phyloP scores from a whole-genome alignment of 2,329 filamentous ascomycete genomes.

The Aspergillus sp. region DNA sequence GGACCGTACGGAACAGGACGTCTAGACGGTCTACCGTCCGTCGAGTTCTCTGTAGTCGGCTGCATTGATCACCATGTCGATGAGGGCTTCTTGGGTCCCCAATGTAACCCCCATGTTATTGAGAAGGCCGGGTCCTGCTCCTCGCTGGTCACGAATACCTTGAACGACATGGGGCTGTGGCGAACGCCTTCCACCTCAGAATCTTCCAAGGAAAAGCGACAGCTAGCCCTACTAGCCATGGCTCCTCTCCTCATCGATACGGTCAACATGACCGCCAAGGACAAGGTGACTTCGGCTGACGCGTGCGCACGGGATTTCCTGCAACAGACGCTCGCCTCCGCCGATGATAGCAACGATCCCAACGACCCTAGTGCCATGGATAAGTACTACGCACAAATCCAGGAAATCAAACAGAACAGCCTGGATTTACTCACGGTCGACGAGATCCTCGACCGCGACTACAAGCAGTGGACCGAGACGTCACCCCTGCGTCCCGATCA shows the following conservation, averaged over 20 bases:
- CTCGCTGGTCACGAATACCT: slow-evolving; percentile 55
- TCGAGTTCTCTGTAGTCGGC: slow-evolving; percentile 46
- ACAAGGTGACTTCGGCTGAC: slow-evolving; percentile 50
- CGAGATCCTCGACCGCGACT: slow-evolving; percentile 62
- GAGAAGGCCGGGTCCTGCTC: slow-evolving; percentile 59
- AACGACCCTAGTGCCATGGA: slow-evolving; percentile 14
- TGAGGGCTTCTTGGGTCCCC: slow-evolving; percentile 51
- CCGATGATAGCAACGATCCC: not conserved
- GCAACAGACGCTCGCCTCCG: slow-evolving; percentile 47
- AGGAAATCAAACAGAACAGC: slow-evolving; percentile 55
- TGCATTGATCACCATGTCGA: slow-evolving; percentile 65
- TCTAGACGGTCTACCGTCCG: slow-evolving; percentile 47
- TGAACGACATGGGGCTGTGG: slow-evolving; percentile 47
- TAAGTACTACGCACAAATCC: slow-evolving; percentile 53
- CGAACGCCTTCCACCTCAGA: slow-evolving; percentile 28
- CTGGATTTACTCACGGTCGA: slow-evolving; percentile 52
- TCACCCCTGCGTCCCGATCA: slow-evolving; percentile 25
- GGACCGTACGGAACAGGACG: slow-evolving; percentile 47
- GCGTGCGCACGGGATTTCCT: slow-evolving; percentile 52
- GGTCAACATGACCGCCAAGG: slow-evolving; percentile 43
- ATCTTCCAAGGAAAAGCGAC: slow-evolving; percentile 39
- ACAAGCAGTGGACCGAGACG: slow-evolving; percentile 60
- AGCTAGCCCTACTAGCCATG: slow-evolving; percentile 41
- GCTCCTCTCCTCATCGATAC: slow-evolving; percentile 47
- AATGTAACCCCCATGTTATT: slow-evolving; percentile 51